Evolutionary conservation across 2,329 filamentous ascomycete species (phyloP).

Genomic region (Aspergillus texensis): DNA sequence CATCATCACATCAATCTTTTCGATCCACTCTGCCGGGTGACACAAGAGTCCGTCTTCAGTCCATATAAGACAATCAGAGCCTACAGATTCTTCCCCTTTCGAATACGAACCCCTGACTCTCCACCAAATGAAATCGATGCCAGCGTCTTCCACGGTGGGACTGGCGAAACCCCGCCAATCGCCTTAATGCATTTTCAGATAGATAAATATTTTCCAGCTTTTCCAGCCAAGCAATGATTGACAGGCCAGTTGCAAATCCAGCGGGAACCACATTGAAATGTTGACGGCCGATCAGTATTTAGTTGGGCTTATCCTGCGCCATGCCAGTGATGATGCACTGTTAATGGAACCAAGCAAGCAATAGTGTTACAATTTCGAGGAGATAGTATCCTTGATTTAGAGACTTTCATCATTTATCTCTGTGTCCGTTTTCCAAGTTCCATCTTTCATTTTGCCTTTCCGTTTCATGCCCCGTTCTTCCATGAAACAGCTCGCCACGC

Average conservation of each 20-base stretch:
- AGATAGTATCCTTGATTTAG: background rate
- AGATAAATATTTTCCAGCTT: background rate
- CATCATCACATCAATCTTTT: background rate
- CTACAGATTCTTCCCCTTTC: background rate
- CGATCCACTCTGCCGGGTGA: background rate
- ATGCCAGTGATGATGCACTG: background rate
- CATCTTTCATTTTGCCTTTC: background rate
- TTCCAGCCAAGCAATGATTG: background rate
- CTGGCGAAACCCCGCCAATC: background rate
- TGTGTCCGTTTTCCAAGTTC: no score
- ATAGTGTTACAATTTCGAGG: no score
- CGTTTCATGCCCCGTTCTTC: background rate
- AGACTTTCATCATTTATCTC: background rate
- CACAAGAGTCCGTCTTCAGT: background rate
- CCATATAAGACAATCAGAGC: background rate
- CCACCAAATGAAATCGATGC: background rate
- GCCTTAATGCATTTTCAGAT: background rate
- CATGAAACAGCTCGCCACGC: background rate
- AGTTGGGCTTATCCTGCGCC: background rate
- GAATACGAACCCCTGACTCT: constrained; percentile 3
- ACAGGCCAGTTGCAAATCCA: constrained; percentile 5
- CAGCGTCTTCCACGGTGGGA: background rate
- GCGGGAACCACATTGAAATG: constrained; percentile 6
- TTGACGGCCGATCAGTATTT: constrained; percentile 7
- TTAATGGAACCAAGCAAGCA: background rate